phyloP scores from a whole-genome alignment of 2,329 filamentous ascomycete genomes.

The Venturiaceae sp. region DNA sequence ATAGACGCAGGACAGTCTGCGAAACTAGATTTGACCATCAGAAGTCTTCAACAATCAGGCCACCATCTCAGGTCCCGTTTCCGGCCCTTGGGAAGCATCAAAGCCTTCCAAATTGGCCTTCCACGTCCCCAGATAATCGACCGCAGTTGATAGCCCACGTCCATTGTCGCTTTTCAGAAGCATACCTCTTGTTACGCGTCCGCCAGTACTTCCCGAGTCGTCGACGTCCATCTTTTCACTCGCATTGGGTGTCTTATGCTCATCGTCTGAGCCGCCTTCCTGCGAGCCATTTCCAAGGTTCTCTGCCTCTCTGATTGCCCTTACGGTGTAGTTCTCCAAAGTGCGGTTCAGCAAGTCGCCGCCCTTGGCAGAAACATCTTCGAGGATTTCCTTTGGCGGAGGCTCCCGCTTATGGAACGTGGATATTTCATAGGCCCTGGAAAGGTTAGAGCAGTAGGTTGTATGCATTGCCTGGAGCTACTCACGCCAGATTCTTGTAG shows the following conservation, averaged over 20 bases:
- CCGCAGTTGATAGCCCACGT: no score
- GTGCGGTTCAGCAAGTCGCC: slow-evolving; percentile 71
- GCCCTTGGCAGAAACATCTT: slow-evolving; percentile 70
- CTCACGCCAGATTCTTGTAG: slow-evolving; percentile 72
- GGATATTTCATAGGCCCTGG: slow-evolving; percentile 69
- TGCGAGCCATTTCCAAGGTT: slow-evolving; percentile 45
- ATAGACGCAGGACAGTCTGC: background rate
- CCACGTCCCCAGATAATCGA: no score
- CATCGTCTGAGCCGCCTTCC: slow-evolving; percentile 32
- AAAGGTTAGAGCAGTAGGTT: background rate
- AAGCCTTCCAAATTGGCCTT: no score
- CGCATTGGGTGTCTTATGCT: slow-evolving; percentile 32
- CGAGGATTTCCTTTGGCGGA: slow-evolving; percentile 78
- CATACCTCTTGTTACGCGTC: slow-evolving; percentile 26
- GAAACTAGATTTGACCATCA: background rate
- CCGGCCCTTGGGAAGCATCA: background rate
- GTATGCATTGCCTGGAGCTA: slow-evolving; percentile 3
- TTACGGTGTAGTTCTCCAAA: slow-evolving; percentile 58
- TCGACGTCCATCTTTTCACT: slow-evolving; percentile 39
- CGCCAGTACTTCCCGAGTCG: slow-evolving; percentile 33
- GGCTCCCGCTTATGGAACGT: slow-evolving; percentile 70
- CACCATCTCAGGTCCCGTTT: background rate
- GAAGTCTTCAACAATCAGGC: background rate
- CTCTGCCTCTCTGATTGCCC: slow-evolving; percentile 38
- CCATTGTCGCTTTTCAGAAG: background rate